Percentiles rank a stretch among this genome's conserved stretches.
Conservation (phyloP, 78 protist genomes). For the Dictyostelium brefeldianum region DNA sequence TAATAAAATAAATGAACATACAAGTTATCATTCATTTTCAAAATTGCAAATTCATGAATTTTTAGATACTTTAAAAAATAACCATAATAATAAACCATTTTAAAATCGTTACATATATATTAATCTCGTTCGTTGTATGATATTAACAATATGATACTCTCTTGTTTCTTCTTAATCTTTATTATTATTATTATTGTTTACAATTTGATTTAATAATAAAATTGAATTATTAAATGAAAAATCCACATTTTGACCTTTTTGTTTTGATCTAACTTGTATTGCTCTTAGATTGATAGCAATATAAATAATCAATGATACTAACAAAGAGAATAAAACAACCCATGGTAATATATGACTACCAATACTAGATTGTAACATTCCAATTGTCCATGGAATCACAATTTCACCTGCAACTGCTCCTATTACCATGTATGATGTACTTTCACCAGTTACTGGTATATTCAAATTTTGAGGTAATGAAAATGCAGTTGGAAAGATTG, state of each 20-base stretch:
- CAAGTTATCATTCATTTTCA: not conserved
- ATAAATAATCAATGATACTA: constrained; percentile 12
- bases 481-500: constrained; percentile 59
- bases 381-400: constrained; percentile 47
- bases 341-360: constrained; percentile 28
- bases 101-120: too few species aligned
- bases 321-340: not conserved
- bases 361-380: constrained; percentile 31
- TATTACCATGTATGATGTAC: constrained; percentile 66
- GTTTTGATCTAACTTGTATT: constrained; percentile 27
- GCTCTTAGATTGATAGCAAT: constrained; percentile 28
- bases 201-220: constrained; percentile 7
- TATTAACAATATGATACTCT: too few species aligned
- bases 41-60: not conserved
- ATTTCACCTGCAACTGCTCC: constrained; percentile 56
- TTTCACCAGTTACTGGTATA: constrained; percentile 41
- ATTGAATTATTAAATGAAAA: constrained; percentile 3
- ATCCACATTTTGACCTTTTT: constrained; percentile 29
- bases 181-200: constrained; percentile 16
- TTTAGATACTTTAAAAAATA: not conserved
- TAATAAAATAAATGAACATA: not conserved
- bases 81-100: not conserved
- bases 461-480: constrained; percentile 47
- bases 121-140: too few species aligned
- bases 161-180: too few species aligned